Evolutionary conservation across 2,329 filamentous ascomycete species (phyloP), one percentile per base, ranked within the genome.

Genomic region (Sporothrix euskadiensis): DNA sequence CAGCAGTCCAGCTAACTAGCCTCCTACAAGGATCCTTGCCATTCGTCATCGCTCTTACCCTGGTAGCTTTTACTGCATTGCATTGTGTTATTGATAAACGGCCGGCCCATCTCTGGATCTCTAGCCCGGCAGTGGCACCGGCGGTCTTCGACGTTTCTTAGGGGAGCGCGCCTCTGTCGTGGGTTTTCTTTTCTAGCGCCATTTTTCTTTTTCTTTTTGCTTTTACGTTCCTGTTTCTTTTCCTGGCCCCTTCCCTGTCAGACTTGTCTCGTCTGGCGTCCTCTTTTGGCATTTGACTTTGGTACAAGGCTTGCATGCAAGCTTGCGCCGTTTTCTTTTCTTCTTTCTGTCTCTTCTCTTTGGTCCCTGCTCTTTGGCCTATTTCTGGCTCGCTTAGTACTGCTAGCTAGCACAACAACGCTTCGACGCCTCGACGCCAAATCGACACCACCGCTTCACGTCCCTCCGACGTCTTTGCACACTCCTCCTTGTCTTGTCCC

Each of bases 41-140:
- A 69, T 56, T 69, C 66, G 49, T 56, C 66, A 69, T 56, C 56
- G 41, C 61, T 69, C 32, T 69, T 69, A 41, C 41, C 66, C 32
- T 39, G 32, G 47, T 41, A 16, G 66, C 32, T 54, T 41, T 69
- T 69, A 56, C 35, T 30, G 22, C 39, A 47, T 47, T 47, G n/a
- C 2, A 47, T 47, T 47, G 61, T 66, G 61, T 47, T 65, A 65
- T 44, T 65, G 39, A 66, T 66, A 30, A 30, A 66, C 61, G 39
- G 39, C 39, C 39, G n/a, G 30, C 56, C 14, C 56, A 26, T 44
- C 4, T 35, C 10, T 63, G 19, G 35, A 41, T 41, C 56, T 59
- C 56, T 35, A 30, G 30, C 14, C 30, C 56, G 26, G 56, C 26
- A 57, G 12, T 35, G 30, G 56, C 56, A 59, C 30, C 8, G 8